Conservation (phyloP, 495 filamentous ascomycete species). For the Daldinia bambusicola region DNA sequence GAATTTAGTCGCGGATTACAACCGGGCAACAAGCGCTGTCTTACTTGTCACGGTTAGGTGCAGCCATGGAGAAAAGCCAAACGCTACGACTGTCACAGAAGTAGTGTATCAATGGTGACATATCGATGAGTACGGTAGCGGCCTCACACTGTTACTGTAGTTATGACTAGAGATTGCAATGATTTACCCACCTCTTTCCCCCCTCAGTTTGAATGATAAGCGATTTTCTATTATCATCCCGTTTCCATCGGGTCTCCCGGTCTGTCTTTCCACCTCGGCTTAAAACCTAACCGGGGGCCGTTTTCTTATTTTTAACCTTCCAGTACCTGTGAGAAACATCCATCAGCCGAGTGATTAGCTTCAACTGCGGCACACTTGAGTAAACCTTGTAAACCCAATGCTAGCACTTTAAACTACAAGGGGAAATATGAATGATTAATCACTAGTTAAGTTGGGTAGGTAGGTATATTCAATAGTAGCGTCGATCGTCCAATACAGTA, state of each 20-base stretch:
- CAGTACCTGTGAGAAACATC: neutral
- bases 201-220: neutral
- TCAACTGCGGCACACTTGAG: neutral
- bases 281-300: neutral
- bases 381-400: conserved; percentile 5
- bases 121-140: neutral
- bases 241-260: neutral
- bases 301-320: neutral
- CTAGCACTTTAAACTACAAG: conserved; percentile 5
- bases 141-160: too few species aligned
- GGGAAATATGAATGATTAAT: neutral
- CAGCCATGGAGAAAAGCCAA: conserved; percentile 38
- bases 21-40: conserved; percentile 36
- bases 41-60: conserved; percentile 28
- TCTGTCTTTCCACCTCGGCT: neutral
- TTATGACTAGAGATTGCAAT: too few species aligned
- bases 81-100: conserved; percentile 32
- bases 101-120: conserved; percentile 34
- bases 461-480: neutral
- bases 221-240: neutral
- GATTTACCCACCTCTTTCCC: too few species aligned
- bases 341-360: neutral
- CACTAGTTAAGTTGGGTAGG: too few species aligned
- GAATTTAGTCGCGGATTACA: conserved; percentile 29
- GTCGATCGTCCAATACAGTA: neutral